Evolutionary conservation across 2,329 filamentous ascomycete species (phyloP).

Genomic region (Fusarium liriodendri): DNA sequence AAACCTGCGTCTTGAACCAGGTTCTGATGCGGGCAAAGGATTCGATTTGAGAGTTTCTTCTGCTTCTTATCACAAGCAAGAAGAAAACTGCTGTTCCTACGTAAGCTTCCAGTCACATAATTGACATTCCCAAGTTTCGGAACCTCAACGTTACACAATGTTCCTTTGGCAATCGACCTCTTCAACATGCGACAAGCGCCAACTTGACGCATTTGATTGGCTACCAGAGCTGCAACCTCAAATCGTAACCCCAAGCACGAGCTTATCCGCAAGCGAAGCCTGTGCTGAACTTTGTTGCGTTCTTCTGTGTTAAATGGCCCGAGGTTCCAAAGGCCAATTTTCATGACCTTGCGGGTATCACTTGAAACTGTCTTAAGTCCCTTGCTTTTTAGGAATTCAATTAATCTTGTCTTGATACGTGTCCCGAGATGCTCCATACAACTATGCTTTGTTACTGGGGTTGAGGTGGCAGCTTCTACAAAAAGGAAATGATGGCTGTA

Average conservation of each 20-base stretch:
- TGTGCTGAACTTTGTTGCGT: background rate
- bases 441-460: background rate
- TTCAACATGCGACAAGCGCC: background rate
- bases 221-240: background rate
- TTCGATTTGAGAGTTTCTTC: background rate
- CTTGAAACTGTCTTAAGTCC: background rate
- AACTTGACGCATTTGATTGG: background rate
- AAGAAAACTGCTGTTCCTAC: background rate
- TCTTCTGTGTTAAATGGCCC: background rate
- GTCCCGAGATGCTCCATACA: background rate
- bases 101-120: background rate
- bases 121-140: background rate
- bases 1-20: background rate
- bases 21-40: background rate
- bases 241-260: background rate
- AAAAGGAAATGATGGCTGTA: background rate
- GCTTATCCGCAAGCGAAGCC: background rate
- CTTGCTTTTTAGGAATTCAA: background rate
- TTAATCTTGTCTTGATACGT: background rate
- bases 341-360: background rate
- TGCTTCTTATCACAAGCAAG: background rate
- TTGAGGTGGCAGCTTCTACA: background rate
- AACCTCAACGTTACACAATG: background rate
- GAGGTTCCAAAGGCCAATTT: background rate
- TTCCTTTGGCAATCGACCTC: background rate